Evolutionary conservation across 768 basidiomycete species (phyloP).

Genomic region (Phlebiopsis flavidoalba): DNA sequence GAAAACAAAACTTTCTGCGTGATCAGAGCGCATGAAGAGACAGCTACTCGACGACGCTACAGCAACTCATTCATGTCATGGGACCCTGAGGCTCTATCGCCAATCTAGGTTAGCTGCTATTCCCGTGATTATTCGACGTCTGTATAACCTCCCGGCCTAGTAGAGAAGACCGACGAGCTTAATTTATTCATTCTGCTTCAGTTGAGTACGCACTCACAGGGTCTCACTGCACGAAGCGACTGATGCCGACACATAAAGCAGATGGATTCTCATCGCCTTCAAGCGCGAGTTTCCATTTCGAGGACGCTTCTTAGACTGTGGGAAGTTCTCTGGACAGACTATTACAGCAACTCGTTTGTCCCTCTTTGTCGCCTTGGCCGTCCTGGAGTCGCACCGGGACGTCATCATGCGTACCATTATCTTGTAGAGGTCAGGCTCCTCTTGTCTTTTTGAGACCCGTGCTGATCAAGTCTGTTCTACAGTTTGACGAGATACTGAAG

Average conservation of each 20-base stretch:
- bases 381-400: slow-evolving; percentile 92
- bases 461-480: background rate
- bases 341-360: slow-evolving; percentile 84
- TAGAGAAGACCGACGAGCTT: slow-evolving; percentile 81
- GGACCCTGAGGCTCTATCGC: slow-evolving; percentile 91
- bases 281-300: slow-evolving; percentile 94
- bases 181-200: slow-evolving; percentile 98
- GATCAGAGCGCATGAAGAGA: slow-evolving; percentile 97
- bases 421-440: slow-evolving; percentile 70
- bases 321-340: slow-evolving; percentile 93
- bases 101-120: slow-evolving; percentile 65
- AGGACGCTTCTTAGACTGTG: slow-evolving; percentile 85
- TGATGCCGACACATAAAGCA: slow-evolving; percentile 24
- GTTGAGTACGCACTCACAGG: slow-evolving; percentile 41
- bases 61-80: slow-evolving; percentile 89
- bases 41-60: slow-evolving; percentile 84
- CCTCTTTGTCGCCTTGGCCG: slow-evolving; percentile 91
- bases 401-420: slow-evolving; percentile 93
- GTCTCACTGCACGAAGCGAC: background rate
- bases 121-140: background rate
- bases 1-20: slow-evolving; percentile 92
- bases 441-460: background rate
- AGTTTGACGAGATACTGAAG: slow-evolving; percentile 84
- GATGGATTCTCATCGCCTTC: slow-evolving; percentile 90
- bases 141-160: slow-evolving; percentile 27